Conservation (phyloP, 768 basidiomycete genomes). For the Suillus alpinus region DNA sequence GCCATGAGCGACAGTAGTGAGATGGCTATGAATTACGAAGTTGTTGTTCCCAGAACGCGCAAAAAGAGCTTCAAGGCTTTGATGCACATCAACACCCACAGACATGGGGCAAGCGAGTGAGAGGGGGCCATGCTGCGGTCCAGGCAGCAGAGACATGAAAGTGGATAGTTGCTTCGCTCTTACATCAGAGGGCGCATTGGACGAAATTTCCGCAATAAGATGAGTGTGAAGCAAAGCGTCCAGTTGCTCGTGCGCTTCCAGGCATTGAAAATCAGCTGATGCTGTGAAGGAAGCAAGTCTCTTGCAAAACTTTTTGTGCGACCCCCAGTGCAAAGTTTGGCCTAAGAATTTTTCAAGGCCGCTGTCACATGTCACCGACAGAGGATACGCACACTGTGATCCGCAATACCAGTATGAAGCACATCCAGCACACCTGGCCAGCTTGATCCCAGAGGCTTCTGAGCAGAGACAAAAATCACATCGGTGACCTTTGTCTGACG, state of each 20-base stretch:
- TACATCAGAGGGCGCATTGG: slow-evolving; percentile 13
- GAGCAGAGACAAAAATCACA: slow-evolving; percentile 63
- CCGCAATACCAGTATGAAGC: slow-evolving; percentile 74
- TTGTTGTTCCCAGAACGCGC: slow-evolving; percentile 79
- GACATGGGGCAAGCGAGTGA: slow-evolving; percentile 33
- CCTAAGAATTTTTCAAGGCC: slow-evolving; percentile 40
- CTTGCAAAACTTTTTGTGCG: slow-evolving; percentile 72
- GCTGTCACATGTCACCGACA: slow-evolving; percentile 1
- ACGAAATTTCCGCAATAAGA: slow-evolving; percentile 42
- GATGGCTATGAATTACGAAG: slow-evolving; percentile 72
- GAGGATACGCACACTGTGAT: slow-evolving; percentile 48
- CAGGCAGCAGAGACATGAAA: slow-evolving; percentile 47
- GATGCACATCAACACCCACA: slow-evolving; percentile 25
- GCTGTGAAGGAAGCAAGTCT: slow-evolving; percentile 43
- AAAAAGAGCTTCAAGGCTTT: slow-evolving; percentile 35
- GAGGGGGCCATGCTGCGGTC: slow-evolving; percentile 25
- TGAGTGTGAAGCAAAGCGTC: slow-evolving; percentile 68
- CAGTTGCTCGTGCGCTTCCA: slow-evolving; percentile 51
- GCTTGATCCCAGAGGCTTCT: slow-evolving; percentile 24
- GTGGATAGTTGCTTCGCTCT: slow-evolving; percentile 28
- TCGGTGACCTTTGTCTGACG: slow-evolving; percentile 55
- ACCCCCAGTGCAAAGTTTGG: slow-evolving; percentile 65
- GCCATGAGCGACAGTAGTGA: slow-evolving; percentile 68
- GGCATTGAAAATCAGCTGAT: slow-evolving; percentile 44
- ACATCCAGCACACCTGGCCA: slow-evolving; percentile 66